A percentile compares a stretch with the other conserved stretches of the same genome.
phyloP scores from a whole-genome alignment of 805 yeast species.

The Maudiozyma bulderi region DNA sequence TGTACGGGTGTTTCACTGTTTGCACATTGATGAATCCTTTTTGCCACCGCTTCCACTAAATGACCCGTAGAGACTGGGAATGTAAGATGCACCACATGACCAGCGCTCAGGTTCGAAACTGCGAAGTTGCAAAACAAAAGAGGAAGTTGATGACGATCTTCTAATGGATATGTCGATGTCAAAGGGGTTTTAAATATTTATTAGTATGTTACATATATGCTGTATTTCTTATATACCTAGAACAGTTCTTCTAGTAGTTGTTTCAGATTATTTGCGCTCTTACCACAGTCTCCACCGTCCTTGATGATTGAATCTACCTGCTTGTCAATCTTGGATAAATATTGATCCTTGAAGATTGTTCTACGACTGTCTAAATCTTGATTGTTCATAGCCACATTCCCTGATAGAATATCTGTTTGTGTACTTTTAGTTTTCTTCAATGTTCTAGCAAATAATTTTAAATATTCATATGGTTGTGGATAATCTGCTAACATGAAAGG shows the following conservation, averaged over 20 bases:
- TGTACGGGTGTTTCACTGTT: too few relatives aligned
- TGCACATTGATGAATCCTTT: too few relatives aligned
- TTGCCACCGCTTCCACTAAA: too few relatives aligned
- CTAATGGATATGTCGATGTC: too few relatives aligned
- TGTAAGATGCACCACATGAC: too few relatives aligned
- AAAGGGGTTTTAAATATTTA: too few relatives aligned
- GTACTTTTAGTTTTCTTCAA: conserved; percentile 20
- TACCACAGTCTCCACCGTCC: conserved; percentile 69
- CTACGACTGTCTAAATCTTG: conserved; percentile 21
- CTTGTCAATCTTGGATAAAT: conserved; percentile 37
- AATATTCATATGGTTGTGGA: conserved; percentile 55
- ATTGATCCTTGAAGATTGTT: conserved; percentile 42
- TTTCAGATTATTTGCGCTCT: conserved; percentile 32
- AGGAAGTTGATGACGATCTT: too few relatives aligned
- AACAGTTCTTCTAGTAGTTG: conserved; percentile 8
- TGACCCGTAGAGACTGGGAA: too few relatives aligned
- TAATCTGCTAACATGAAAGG: conserved; percentile 45
- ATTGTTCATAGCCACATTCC: conserved; percentile 8
- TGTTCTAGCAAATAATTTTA: conserved; percentile 48
- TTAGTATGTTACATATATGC: too few relatives aligned
- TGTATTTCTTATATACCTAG: background rate
- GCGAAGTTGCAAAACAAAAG: too few relatives aligned
- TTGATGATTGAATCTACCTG: conserved; percentile 44
- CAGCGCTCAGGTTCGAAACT: too few relatives aligned
- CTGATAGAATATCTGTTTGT: background rate